Conservation (phyloP, 139 green algal genomes). For the Haematococcus lacustris region DNA sequence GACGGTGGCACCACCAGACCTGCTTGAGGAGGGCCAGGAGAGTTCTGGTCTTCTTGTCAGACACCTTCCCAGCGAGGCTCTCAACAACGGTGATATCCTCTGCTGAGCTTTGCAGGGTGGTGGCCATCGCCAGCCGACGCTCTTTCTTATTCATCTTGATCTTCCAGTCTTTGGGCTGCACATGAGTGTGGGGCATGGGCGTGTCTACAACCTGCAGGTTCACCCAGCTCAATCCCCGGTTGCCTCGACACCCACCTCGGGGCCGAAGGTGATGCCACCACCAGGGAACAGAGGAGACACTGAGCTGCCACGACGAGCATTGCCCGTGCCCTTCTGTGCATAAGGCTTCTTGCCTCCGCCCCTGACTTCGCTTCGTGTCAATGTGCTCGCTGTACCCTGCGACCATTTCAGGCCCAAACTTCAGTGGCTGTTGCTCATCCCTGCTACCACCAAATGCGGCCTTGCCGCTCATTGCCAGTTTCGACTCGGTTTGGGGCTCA, state of each 20-base stretch:
- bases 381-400: constrained; percentile 87
- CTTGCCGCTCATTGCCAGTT: too few relatives aligned
- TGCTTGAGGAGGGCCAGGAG: constrained; percentile 62
- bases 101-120: constrained; percentile 85
- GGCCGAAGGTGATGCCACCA: constrained; percentile 93
- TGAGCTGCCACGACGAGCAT: constrained; percentile 75
- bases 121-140: constrained; percentile 82
- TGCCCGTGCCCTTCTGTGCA: constrained; percentile 95
- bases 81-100: constrained; percentile 82
- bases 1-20: too few relatives aligned
- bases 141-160: constrained; percentile 99
- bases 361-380: constrained; percentile 86
- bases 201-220: not conserved
- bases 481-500: too few relatives aligned
- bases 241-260: constrained; percentile 61
- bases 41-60: constrained; percentile 74
- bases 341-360: constrained; percentile 95
- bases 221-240: not conserved
- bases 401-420: too few relatives aligned
- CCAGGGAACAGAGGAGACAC: constrained; percentile 81
- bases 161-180: constrained; percentile 88
- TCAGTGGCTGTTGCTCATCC: too few relatives aligned
- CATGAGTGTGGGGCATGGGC: too few relatives aligned
- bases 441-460: too few relatives aligned
- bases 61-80: constrained; percentile 43